phyloP scores from a whole-genome alignment of 257 asterid genomes.

The Dorcoceras hygrometricum region DNA sequence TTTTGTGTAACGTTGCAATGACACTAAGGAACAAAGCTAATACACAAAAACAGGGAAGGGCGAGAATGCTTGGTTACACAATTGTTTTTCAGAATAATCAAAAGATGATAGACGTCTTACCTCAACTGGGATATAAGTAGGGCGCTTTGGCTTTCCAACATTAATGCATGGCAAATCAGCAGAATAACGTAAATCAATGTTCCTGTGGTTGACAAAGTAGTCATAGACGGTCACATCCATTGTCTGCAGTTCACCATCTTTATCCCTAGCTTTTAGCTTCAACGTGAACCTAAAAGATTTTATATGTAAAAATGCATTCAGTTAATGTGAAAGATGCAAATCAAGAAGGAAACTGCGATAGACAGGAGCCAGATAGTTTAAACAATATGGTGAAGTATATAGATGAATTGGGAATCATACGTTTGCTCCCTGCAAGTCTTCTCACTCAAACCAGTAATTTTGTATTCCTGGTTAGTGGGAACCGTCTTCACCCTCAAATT shows the following conservation, averaged over 20 bases:
- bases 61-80: background rate
- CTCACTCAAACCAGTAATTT: conserved; percentile 84
- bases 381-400: conserved; percentile 13
- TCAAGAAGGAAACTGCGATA: background rate
- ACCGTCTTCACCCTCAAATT: conserved; percentile 70
- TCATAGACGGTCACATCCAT: conserved; percentile 79
- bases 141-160: conserved; percentile 86
- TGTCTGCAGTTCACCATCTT: conserved; percentile 51
- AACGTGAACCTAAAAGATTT: conserved; percentile 51
- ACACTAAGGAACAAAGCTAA: conserved; percentile 69
- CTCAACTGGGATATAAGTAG: conserved; percentile 87
- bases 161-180: conserved; percentile 88
- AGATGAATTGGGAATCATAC: conserved; percentile 35
- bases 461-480: conserved; percentile 77
- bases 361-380: background rate
- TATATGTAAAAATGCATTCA: conserved; percentile 10
- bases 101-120: conserved; percentile 31
- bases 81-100: conserved; percentile 2
- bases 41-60: conserved; percentile 14
- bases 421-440: conserved; percentile 62
- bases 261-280: conserved; percentile 56
- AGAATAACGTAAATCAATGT: conserved; percentile 70
- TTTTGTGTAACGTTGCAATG: conserved; percentile 89
- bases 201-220: conserved; percentile 75
- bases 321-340: conserved; percentile 7